phyloP scores from a whole-genome alignment of 768 basidiomycete genomes.

The Baorangia bicolor region DNA sequence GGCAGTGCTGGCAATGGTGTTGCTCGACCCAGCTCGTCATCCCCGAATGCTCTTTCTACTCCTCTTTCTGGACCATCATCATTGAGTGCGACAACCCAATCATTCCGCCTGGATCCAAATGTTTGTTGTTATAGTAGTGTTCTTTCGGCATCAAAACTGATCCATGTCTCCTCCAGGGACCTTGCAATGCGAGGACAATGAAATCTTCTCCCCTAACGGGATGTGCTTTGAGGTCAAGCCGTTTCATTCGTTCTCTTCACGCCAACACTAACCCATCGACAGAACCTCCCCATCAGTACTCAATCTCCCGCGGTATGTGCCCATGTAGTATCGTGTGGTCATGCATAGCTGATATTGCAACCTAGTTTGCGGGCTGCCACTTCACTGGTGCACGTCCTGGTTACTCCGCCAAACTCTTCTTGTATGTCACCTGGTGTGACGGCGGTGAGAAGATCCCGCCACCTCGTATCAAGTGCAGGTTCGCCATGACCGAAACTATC shows the following conservation, averaged over 20 bases:
- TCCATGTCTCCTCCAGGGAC: not conserved
- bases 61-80: conserved; percentile 11
- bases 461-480: too few relatives aligned
- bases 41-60: not conserved
- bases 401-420: not conserved
- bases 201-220: not conserved
- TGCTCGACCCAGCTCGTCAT: conserved; percentile 5
- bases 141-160: not conserved
- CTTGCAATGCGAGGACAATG: conserved; percentile 2
- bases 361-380: not conserved
- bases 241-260: not conserved
- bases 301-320: too few relatives aligned
- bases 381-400: not conserved
- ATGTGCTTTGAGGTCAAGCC: conserved; percentile 1
- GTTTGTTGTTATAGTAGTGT: not conserved
- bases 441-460: not conserved
- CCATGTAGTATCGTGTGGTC: not conserved
- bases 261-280: not conserved
- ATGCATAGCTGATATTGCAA: not conserved
- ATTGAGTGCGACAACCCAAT: conserved; percentile 6
- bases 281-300: too few relatives aligned
- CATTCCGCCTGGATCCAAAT: conserved; percentile 4
- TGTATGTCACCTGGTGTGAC: not conserved
- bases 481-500: too few relatives aligned
- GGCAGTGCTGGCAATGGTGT: not conserved